phyloP scores from a whole-genome alignment of 2,329 filamentous ascomycete species.

The Arthrobotrys sinensis region DNA sequence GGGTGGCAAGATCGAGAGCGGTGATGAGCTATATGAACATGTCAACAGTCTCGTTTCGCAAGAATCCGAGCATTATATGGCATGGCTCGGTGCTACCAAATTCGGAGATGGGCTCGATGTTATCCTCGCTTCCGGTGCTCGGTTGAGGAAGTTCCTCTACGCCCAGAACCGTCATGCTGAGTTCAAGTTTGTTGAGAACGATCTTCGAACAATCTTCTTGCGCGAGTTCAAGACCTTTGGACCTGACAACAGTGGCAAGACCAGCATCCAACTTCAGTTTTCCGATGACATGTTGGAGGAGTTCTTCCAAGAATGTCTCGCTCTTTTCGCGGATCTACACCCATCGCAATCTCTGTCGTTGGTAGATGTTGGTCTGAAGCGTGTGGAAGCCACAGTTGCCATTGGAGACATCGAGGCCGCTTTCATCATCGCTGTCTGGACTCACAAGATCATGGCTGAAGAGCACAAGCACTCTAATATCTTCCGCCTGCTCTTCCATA shows the following conservation, averaged over 20 bases:
- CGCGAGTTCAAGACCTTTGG: constrained; percentile 54
- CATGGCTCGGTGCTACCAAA: constrained; percentile 47
- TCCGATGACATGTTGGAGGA: constrained; percentile 53
- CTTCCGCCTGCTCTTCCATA: constrained; percentile 47
- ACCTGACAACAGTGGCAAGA: constrained; percentile 43
- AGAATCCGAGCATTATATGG: constrained; percentile 52
- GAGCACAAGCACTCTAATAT: constrained; percentile 48
- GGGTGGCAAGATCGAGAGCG: constrained; percentile 20
- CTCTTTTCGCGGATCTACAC: constrained; percentile 32
- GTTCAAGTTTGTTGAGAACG: constrained; percentile 49
- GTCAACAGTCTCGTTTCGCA: constrained; percentile 39
- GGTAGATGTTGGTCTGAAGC: constrained; percentile 48
- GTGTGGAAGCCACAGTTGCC: constrained; percentile 33
- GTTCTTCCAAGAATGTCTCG: constrained; percentile 44
- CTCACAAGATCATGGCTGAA: constrained; percentile 43
- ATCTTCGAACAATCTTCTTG: constrained; percentile 43
- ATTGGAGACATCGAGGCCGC: constrained; percentile 45
- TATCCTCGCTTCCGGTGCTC: constrained; percentile 40
- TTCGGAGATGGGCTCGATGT: constrained; percentile 49
- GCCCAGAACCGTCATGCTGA: constrained; percentile 33
- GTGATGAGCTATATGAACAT: constrained; percentile 36
- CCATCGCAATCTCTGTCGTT: constrained; percentile 27
- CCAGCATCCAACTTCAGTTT: constrained; percentile 46
- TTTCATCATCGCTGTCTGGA: constrained; percentile 53
- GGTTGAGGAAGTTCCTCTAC: constrained; percentile 37